Evolutionary conservation across 2,329 filamentous ascomycete genomes (phyloP), one percentile per base, ranked within the genome.

Genomic region (Sarocladium strictum): DNA sequence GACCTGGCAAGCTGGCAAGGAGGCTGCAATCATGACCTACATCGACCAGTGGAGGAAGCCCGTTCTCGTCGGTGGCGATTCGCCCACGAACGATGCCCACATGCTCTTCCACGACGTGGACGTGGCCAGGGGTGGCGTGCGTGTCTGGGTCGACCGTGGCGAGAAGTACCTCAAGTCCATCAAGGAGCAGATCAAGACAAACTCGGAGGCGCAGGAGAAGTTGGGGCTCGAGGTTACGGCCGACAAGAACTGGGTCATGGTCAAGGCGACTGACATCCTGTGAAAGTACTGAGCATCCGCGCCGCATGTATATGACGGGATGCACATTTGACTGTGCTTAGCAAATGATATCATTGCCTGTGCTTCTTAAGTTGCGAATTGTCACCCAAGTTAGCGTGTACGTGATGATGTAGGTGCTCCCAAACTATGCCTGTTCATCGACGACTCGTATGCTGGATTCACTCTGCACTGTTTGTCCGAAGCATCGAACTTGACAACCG

Each of bases 61-160:
- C 1, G 59, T 75, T 4, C 62, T 75, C 2, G 73, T 66, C 12
- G 73, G 55, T 1, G 73, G 73, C n/a, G 73, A 75, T 54, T 74
- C 73, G 0, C 73, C 72, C 0, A 63, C 61, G 10, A 75, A 71
- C 57, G 73, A 75, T 49, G 71, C 70, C 0, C 70, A 71, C 10
- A 75, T 75, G 73, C 63, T 69, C 14, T 74, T 75, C 60, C 72
- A 75, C 29, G 73, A 70, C 11, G 73, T 74, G 3, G 70, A 75
- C 49, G 67, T 72, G 11, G 63, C 58, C 12, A 67, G 68, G 51
- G 73, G 72, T 2, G 73, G 73, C 2, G 62, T 75, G 26, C 67
- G 72, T 52, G 61, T 77, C 23, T 72, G 72, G 68, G 57, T 77
- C 43, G 68, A 76, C 59, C 67, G 71, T 53, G 67, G 66, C 54